A percentile compares a stretch with the other conserved stretches of the same genome.
Evolutionary conservation across 1,139 yeast genomes (phyloP).

Genomic region (Casaregolazyma lundiana): DNA sequence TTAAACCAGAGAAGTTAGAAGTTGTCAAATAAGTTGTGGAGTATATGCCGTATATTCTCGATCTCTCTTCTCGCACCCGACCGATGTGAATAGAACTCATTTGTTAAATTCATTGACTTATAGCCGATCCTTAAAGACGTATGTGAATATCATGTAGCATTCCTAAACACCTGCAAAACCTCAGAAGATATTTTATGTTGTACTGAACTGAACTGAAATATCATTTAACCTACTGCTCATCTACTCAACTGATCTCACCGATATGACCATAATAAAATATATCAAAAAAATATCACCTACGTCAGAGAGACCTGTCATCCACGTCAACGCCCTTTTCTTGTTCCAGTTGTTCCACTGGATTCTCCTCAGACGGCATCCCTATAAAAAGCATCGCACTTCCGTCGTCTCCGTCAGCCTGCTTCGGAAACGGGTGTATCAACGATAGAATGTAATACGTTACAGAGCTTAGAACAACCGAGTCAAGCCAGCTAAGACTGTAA

Average conservation of each 20-base stretch:
- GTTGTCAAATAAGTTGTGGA: background rate
- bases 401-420: background rate
- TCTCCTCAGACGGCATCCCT: background rate
- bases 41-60: background rate
- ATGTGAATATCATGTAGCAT: too few species aligned
- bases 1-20: background rate
- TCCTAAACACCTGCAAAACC: too few species aligned
- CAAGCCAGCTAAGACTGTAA: slow-evolving; percentile 24
- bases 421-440: background rate
- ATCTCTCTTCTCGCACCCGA: too few species aligned
- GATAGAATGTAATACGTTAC: slow-evolving; percentile 53
- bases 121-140: too few species aligned
- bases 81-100: too few species aligned
- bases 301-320: background rate
- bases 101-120: too few species aligned
- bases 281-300: background rate
- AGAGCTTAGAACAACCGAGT: slow-evolving; percentile 69
- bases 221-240: too few species aligned
- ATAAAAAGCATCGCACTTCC: background rate
- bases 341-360: background rate
- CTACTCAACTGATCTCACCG: too few species aligned
- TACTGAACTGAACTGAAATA: too few species aligned
- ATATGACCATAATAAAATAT: too few species aligned
- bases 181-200: too few species aligned
- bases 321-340: background rate